A percentile compares a stretch with the other conserved stretches of the same genome.
phyloP scores from a whole-genome alignment of 495 filamentous ascomycete species.

The Hypoxylon rickii region DNA sequence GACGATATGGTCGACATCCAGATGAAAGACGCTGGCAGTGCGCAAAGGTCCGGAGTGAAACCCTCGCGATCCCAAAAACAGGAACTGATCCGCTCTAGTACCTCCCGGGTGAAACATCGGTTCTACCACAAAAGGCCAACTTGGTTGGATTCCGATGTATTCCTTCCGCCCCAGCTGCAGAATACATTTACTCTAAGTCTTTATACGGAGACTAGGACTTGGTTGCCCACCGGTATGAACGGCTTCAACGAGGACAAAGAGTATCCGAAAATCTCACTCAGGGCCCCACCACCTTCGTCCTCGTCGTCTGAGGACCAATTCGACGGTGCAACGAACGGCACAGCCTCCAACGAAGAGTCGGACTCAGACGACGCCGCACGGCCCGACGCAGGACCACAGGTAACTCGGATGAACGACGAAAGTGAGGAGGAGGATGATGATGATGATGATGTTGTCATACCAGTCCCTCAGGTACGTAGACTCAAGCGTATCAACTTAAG shows the following conservation, averaged over 20 bases:
- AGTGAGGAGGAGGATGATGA: constrained; percentile 52
- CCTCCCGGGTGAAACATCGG: background rate
- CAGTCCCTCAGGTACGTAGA: no score
- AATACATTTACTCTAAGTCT: constrained; percentile 73
- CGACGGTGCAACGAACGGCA: constrained; percentile 34
- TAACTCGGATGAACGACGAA: constrained; percentile 56
- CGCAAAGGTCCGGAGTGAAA: constrained; percentile 34
- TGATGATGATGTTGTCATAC: background rate
- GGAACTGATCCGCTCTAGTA: constrained; percentile 5
- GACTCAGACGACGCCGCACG: constrained; percentile 41
- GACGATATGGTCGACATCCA: constrained; percentile 90
- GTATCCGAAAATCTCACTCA: constrained; percentile 61
- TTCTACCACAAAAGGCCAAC: constrained; percentile 44
- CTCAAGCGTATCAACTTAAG: no score
- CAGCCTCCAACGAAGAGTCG: constrained; percentile 45
- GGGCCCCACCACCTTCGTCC: constrained; percentile 41
- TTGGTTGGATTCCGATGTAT: constrained; percentile 52
- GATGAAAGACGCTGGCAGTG: constrained; percentile 65
- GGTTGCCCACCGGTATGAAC: constrained; percentile 68
- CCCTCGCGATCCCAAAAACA: background rate
- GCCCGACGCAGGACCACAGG: constrained; percentile 33
- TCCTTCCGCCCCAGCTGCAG: constrained; percentile 59
- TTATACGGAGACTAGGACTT: constrained; percentile 52
- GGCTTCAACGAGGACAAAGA: constrained; percentile 58
- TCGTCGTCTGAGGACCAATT: constrained; percentile 36